A percentile compares a stretch with the other conserved stretches of the same genome.
These are phyloP conservation scores for Candida namnaoensis DNA, from an alignment of 805 yeast species.

Conservation along the genomic window DNA sequence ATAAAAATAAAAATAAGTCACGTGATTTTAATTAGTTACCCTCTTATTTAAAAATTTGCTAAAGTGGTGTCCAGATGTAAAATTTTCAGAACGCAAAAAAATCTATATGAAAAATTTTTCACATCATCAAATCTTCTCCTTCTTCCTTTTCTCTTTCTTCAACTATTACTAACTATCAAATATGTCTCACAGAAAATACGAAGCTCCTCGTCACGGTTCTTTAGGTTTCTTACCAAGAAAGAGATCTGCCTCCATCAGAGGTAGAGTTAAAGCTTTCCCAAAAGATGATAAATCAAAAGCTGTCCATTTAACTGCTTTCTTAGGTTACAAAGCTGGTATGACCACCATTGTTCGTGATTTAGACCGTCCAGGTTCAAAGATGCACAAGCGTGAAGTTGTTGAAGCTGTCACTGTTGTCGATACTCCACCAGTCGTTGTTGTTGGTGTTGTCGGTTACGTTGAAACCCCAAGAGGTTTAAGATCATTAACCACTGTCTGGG, in stretches of 20 bases:
- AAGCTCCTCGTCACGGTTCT: conserved; percentile 99
- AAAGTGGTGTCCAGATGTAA: background rate
- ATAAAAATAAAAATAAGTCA: too few species aligned
- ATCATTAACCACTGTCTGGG: conserved; percentile 99
- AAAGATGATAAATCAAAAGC: conserved; percentile 97
- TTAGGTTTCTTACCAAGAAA: conserved; percentile 99
- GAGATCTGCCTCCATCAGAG: conserved; percentile 98
- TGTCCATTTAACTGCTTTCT: conserved; percentile 98
- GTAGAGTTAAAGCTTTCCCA: conserved; percentile 99
- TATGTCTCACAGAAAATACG: conserved; percentile 99
- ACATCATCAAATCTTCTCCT: conserved; percentile 4
- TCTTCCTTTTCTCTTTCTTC: conserved; percentile 7
- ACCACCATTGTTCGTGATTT: conserved; percentile 99
- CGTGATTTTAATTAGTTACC: too few species aligned
- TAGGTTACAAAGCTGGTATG: conserved; percentile 99
- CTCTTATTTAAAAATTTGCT: too few species aligned
- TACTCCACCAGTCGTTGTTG: conserved; percentile 98
- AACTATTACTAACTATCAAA: conserved; percentile 15
- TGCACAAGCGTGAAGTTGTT: conserved; percentile 99
- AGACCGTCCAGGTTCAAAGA: conserved; percentile 99
- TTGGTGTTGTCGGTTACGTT: conserved; percentile 99
- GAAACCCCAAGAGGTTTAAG: conserved; percentile 99
- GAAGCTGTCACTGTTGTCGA: conserved; percentile 99
- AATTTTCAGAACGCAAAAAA: conserved; percentile 1
- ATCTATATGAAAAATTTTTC: conserved; percentile 8